Base-by-base conservation (phyloP, 441 rosid genomes). In the Gossypium schwendimanii region DNA sequence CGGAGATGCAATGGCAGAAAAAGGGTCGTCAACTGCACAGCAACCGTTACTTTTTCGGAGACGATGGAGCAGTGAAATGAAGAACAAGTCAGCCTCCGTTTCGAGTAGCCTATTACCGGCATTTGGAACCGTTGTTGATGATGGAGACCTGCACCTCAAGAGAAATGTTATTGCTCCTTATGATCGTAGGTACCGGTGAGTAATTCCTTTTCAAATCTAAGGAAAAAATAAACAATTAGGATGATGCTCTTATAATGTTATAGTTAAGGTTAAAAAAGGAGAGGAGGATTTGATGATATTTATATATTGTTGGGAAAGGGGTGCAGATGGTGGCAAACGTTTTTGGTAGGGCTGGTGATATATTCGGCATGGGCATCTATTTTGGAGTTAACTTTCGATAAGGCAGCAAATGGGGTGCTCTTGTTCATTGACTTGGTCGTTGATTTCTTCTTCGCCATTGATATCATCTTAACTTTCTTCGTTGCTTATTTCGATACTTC, bases 291-390 rank as follows among this genome's bases (percentile, higher is more conserved):
- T 39, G 44, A 8, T 39, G 44, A 39, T 8, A 39, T 39, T 49
- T 49, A 49, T n/a, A 49, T n/a, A 21, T 39, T 39, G 0, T 39
- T 62, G 50, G 28, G 21, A 17, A 18, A 17, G 49, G 3, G 18
- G 10, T 4, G 60, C 76, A 90, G 98, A 73, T 77, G 75, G 82
- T 92, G 98, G 98, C 93, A 92, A 69, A 80, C 94, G 7, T 86
- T 84, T 68, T 82, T 94, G 31, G 97, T 92, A 75, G 75, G 76
- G 9, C 69, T 94, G 75, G 97, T 92, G 70, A 78, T 85, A 0
- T 92, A 94, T 85, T 89, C 97, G 0, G 92, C 97, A 14, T 94
- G 97, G 98, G 90, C 89, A 58, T 87, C 97, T n/a, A 80, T 86
- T 0, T 94, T 94, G 18, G 95, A 90, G 80, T 69, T 94, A 2